Evolutionary conservation across 148 eudicot species (phyloP).

Genomic region (Salicornia ramosissima): DNA sequence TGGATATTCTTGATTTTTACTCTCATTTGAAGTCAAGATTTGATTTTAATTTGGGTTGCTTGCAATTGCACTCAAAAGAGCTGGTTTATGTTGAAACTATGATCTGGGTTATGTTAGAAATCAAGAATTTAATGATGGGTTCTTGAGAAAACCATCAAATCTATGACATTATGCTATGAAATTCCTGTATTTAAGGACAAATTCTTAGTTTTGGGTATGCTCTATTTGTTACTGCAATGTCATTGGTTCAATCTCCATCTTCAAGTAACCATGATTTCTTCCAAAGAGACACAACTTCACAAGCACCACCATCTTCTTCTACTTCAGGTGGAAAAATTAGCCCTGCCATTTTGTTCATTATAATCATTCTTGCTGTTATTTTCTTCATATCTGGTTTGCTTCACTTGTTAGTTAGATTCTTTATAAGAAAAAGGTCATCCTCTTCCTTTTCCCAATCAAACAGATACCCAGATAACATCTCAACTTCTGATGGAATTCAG

Average conservation of each 20-base stretch:
- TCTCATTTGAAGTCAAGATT: slow-evolving; percentile 13
- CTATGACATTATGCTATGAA: background rate
- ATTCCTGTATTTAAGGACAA: slow-evolving; percentile 2
- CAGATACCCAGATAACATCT: slow-evolving; percentile 39
- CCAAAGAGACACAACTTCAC: slow-evolving; percentile 33
- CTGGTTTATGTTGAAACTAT: slow-evolving; percentile 6
- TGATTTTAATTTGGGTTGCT: slow-evolving; percentile 23
- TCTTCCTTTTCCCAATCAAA: slow-evolving; percentile 32
- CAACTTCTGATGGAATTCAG: slow-evolving; percentile 42
- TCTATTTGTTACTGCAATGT: slow-evolving; percentile 23
- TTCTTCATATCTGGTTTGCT: slow-evolving; percentile 53
- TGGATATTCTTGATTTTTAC: background rate
- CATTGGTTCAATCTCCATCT: slow-evolving; percentile 23
- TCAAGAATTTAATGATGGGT: slow-evolving; percentile 19
- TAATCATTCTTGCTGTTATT: slow-evolving; percentile 47
- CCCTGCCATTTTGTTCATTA: slow-evolving; percentile 42
- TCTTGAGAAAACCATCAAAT: slow-evolving; percentile 7
- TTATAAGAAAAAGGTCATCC: slow-evolving; percentile 46
- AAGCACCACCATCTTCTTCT: slow-evolving; percentile 31
- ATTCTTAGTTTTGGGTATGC: slow-evolving; percentile 16
- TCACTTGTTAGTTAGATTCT: slow-evolving; percentile 45
- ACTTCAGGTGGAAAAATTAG: slow-evolving; percentile 42
- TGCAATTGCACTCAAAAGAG: slow-evolving; percentile 15
- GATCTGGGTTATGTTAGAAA: slow-evolving; percentile 31
- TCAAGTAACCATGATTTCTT: slow-evolving; percentile 18